Evolutionary conservation across 306 rosid genomes (phyloP), one percentile per base, ranked within the genome.

Genomic region (Boehmeria nivea): DNA sequence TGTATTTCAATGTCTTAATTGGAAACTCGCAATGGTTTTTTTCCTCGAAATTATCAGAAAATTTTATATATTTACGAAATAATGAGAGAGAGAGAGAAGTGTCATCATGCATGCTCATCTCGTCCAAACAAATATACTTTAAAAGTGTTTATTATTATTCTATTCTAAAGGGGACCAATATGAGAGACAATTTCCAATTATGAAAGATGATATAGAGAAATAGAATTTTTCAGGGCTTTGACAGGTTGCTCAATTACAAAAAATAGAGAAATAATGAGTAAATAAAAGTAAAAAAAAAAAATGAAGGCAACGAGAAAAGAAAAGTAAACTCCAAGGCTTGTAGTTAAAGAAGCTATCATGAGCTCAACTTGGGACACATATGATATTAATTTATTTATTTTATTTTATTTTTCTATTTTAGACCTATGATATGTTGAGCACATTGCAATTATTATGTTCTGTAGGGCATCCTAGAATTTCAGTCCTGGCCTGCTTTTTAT

Each of bases 311-410:
- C n/a, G n/a, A n/a, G n/a, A n/a, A n/a, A n/a, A n/a, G n/a, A n/a
- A n/a, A n/a, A n/a, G n/a, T n/a, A n/a, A n/a, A n/a, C n/a, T 1
- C 36, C 36, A 21, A 51, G 46, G 2, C 44, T 62, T n/a, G 40
- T 44, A 34, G 43, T 47, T 16, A 64, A n/a, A 66, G 71, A 59
- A 59, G 17, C 58, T n/a, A 45, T 53, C 61, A 49, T 53, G 64
- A 67, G 36, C 33, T 33, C 40, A 28, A 38, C 47, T 26, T 16
- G 46, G 22, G 33, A 21, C 61, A 22, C 68, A 3, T 12, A 16
- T 27, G 51, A 54, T 42, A 18, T 23, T 31, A 31, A 10, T 10
- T 31, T 31, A 4, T 10, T 10, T 40, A 8, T 40, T 8, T 2
- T 3, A 3, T 1, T 40, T 40, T 40, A 1, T 40, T 40, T n/a